Percentiles rank a stretch among this genome's conserved stretches.
Conservation (phyloP, 176 grass and related monocot species). For the Avena atlantica region DNA sequence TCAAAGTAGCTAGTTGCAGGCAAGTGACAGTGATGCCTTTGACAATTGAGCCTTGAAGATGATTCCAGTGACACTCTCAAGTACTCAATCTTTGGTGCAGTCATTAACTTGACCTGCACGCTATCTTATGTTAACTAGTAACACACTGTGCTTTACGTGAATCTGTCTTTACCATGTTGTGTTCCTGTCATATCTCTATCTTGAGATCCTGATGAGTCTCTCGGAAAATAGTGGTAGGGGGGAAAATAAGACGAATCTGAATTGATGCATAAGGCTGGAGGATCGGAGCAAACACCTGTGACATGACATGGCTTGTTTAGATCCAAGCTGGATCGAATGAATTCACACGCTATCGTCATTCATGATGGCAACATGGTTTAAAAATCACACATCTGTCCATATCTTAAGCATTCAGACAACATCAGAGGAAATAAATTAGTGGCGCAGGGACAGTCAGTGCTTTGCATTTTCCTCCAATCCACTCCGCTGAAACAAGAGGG, state of each 20-base stretch:
- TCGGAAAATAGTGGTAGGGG: background rate
- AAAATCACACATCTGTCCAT: slow-evolving; percentile 34
- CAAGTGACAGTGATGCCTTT: slow-evolving; percentile 27
- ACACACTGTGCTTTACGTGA: background rate
- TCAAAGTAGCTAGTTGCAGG: background rate
- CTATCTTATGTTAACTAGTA: background rate
- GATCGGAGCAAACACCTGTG: background rate
- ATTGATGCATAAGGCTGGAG: background rate
- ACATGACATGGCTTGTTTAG: slow-evolving; percentile 11
- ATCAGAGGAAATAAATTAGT: slow-evolving; percentile 37
- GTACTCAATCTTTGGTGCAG: slow-evolving; percentile 25
- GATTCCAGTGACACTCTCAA: background rate
- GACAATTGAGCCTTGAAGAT: slow-evolving; percentile 12
- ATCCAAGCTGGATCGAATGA: background rate
- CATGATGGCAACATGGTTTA: slow-evolving; percentile 26
- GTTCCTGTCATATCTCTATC: slow-evolving; percentile 34
- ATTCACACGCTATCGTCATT: slow-evolving; percentile 32
- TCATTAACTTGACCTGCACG: background rate
- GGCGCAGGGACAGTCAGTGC: slow-evolving; percentile 35
- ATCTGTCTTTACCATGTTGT: slow-evolving; percentile 33
- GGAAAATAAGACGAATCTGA: background rate
- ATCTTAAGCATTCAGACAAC: slow-evolving; percentile 39
- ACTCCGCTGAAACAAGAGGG: slow-evolving; percentile 11
- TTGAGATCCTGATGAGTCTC: background rate
- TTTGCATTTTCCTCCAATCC: slow-evolving; percentile 23